Conservation (phyloP, 1,139 yeast genomes). For the Sugiyamaella castrensis region DNA sequence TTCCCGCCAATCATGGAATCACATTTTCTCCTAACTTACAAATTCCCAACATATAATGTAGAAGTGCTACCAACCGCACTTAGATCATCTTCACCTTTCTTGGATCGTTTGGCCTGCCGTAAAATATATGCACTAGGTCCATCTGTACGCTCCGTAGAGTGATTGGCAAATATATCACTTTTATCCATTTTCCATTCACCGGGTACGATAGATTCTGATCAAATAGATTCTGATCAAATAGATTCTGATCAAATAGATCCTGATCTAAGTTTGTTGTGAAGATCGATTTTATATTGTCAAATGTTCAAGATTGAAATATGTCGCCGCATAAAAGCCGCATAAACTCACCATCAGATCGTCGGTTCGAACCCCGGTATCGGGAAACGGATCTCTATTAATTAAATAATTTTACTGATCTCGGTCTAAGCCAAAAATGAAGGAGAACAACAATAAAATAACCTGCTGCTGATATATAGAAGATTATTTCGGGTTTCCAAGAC, state of each 20-base stretch:
- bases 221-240: too few relatives aligned
- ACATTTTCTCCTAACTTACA: conserved; percentile 30
- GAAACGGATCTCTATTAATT: too few relatives aligned
- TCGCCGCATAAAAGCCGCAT: too few relatives aligned
- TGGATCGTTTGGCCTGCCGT: conserved; percentile 59
- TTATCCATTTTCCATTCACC: conserved; percentile 1
- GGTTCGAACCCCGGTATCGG: too few relatives aligned
- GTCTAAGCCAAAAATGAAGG: conserved; percentile 8
- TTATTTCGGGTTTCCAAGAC: conserved; percentile 23
- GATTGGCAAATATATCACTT: conserved; percentile 28
- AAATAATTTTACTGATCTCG: too few relatives aligned
- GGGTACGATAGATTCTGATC: too few relatives aligned
- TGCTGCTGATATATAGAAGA: conserved; percentile 23
- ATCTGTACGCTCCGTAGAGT: conserved; percentile 68
- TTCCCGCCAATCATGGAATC: background rate
- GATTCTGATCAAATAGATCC: too few relatives aligned
- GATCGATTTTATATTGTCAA: too few relatives aligned
- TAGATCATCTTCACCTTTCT: conserved; percentile 53
- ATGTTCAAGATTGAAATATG: too few relatives aligned
- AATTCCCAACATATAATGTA: conserved; percentile 84
- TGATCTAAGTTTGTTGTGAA: too few relatives aligned
- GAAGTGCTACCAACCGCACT: conserved; percentile 61
- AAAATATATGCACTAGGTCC: conserved; percentile 74
- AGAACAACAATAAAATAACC: conserved; percentile 24
- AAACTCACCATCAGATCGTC: too few relatives aligned